phyloP scores from a whole-genome alignment of 1,139 yeast genomes.

The Oligophagozyma castellii region DNA sequence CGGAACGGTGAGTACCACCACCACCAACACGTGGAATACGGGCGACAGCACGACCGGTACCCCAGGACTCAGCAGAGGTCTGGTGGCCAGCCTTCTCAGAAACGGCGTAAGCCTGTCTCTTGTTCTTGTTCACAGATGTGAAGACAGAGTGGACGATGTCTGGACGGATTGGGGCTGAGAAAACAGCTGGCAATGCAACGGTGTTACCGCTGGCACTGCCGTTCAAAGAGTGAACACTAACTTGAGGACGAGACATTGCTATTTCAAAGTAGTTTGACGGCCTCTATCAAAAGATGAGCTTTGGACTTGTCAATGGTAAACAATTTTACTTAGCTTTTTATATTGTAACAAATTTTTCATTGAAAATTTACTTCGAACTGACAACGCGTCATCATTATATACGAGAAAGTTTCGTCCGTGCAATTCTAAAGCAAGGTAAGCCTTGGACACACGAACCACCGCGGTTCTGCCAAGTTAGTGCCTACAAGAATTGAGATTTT shows the following conservation, averaged over 20 bases:
- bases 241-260: constrained; percentile 87
- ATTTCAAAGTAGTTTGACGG: background rate
- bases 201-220: constrained; percentile 81
- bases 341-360: constrained; percentile 1
- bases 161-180: constrained; percentile 99
- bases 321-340: constrained; percentile 5
- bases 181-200: constrained; percentile 94
- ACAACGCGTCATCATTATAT: too few species aligned
- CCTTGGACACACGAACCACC: too few species aligned
- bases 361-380: too few species aligned
- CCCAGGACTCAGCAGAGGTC: constrained; percentile 99
- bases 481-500: too few species aligned
- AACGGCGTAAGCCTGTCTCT: constrained; percentile 99
- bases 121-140: constrained; percentile 98
- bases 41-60: constrained; percentile 99
- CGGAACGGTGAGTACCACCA: constrained; percentile 99
- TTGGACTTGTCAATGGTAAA: too few species aligned
- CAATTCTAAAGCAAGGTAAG: too few species aligned
- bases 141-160: constrained; percentile 98
- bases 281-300: background rate
- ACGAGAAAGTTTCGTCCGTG: too few species aligned
- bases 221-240: constrained; percentile 78
- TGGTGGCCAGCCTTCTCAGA: constrained; percentile 99
- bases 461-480: too few species aligned
- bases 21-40: constrained; percentile 99